Evolutionary conservation across 129 eudicot species (phyloP), one percentile per base, ranked within the genome.

Genomic region (Pittosporum tobira): DNA sequence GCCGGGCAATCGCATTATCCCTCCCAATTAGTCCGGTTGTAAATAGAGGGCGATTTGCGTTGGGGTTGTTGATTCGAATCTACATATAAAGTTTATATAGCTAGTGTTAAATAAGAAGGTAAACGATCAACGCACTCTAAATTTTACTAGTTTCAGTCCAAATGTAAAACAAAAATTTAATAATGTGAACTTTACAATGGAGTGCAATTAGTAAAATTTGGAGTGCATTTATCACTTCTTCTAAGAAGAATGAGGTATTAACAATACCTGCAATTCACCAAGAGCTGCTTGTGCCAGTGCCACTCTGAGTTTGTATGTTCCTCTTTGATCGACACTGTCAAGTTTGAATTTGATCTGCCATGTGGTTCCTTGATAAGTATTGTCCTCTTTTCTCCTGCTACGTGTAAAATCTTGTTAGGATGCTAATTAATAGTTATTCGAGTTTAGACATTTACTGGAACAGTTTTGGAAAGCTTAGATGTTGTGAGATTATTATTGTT

Each of bases 281-380:
- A 70, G 40, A 22, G 75, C 68, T 53, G 94, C 96, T 23, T 85
- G 76, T 45, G 99, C 89, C 53, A 93, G 83, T 38, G 99, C 99
- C 26, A 93, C 3, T 51, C 96, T 67, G 24, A 93, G 62, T 48
- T 51, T 68, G 73, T 83, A 93, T 25, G 67, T 77, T 61, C 78
- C 94, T 5, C 13, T 48, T 22, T 67, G 64, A 28, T 59, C 49
- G 30, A 71, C 42, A 13, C 52, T 67, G 21, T 49, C 45, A 49
- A 84, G 75, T 31, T 16, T 59, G 82, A 93, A 93, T 48, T 73
- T 84, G 51, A 87, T 84, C 26, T 81, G 79, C 96, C 99, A 93
- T 67, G 94, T 93, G 3, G 99, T 87, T 51, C 74, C 79, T 54
- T 61, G 59, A 24, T 76, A 93, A 3, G 72, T 72, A 31, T 72